phyloP scores from a whole-genome alignment of 805 yeast genomes.

The Saturnispora bothae region DNA sequence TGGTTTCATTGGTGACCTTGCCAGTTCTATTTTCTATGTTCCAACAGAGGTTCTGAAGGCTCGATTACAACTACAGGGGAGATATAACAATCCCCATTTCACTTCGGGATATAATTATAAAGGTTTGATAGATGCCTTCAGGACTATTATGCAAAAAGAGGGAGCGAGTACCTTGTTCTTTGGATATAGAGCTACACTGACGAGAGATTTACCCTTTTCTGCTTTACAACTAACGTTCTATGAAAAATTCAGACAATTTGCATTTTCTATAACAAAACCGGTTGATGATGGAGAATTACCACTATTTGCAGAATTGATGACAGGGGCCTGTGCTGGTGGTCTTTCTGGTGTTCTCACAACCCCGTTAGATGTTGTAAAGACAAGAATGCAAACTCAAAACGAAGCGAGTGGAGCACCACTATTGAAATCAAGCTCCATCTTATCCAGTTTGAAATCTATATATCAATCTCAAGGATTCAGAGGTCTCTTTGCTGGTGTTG shows the following conservation, averaged over 20 bases:
- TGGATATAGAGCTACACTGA: slow-evolving; percentile 90
- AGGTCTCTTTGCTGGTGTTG: slow-evolving; percentile 89
- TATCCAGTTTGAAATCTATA: slow-evolving; percentile 42
- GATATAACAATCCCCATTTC: slow-evolving; percentile 68
- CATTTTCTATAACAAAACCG: slow-evolving; percentile 29
- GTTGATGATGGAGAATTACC: slow-evolving; percentile 31
- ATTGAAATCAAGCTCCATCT: slow-evolving; percentile 34
- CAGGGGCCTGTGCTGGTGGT: slow-evolving; percentile 97
- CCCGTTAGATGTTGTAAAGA: slow-evolving; percentile 85
- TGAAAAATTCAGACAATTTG: slow-evolving; percentile 64
- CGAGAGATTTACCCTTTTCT: slow-evolving; percentile 89
- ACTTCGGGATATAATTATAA: slow-evolving; percentile 78
- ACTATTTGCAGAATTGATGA: slow-evolving; percentile 52
- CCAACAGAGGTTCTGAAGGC: slow-evolving; percentile 95
- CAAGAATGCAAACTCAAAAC: slow-evolving; percentile 83
- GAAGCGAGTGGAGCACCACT: slow-evolving; percentile 16
- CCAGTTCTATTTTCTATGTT: slow-evolving; percentile 79
- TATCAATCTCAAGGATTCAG: slow-evolving; percentile 63
- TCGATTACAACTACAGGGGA: slow-evolving; percentile 85
- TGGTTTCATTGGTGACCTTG: slow-evolving; percentile 90
- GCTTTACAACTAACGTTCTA: slow-evolving; percentile 95
- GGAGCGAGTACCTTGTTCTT: slow-evolving; percentile 69
- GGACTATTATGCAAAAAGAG: slow-evolving; percentile 53
- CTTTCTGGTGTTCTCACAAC: slow-evolving; percentile 83
- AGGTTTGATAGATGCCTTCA: slow-evolving; percentile 62